Conservation (phyloP, 768 basidiomycete genomes). For the Antrodiella citrinella region DNA sequence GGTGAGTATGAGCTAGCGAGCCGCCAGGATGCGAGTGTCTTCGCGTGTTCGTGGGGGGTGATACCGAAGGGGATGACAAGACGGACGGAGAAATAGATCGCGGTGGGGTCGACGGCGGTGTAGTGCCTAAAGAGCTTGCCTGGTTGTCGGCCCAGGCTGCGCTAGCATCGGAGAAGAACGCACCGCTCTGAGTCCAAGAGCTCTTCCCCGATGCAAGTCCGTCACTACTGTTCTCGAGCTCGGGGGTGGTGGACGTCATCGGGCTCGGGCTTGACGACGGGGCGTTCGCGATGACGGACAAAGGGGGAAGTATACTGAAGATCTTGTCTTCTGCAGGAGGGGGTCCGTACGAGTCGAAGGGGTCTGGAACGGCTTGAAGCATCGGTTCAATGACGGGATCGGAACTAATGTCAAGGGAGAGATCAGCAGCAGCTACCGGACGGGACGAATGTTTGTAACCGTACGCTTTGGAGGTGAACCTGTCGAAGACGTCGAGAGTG, state of each 20-base stretch:
- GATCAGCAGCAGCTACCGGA: conserved; percentile 9
- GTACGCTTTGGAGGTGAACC: conserved; percentile 79
- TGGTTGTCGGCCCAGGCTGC: conserved; percentile 23
- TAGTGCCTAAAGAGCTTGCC: conserved; percentile 8
- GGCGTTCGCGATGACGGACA: conserved; percentile 63
- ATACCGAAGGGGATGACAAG: conserved; percentile 13
- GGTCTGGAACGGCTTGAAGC: conserved; percentile 84
- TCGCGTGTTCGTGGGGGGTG: conserved; percentile 23
- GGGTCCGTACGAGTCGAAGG: conserved; percentile 88
- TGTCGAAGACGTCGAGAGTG: conserved; percentile 88
- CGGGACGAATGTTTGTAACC: conserved; percentile 24
- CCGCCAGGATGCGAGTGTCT: conserved; percentile 45
- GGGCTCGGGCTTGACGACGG: conserved; percentile 57
- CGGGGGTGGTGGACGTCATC: conserved; percentile 34
- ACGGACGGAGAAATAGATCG: conserved; percentile 13
- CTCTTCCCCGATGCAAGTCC: conserved; percentile 14
- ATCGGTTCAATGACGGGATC: conserved; percentile 89
- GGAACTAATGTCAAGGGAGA: conserved; percentile 43
- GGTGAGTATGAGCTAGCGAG: conserved; percentile 24
- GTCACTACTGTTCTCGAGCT: conserved; percentile 24
- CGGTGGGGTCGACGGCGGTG: conserved; percentile 16
- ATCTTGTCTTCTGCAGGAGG: conserved; percentile 85
- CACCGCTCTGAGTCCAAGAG: conserved; percentile 43
- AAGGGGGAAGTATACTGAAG: conserved; percentile 85
- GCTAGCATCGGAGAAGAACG: conserved; percentile 35